Base-by-base conservation (phyloP, 139 green algal genomes). In the Klebsormidium nitens region DNA sequence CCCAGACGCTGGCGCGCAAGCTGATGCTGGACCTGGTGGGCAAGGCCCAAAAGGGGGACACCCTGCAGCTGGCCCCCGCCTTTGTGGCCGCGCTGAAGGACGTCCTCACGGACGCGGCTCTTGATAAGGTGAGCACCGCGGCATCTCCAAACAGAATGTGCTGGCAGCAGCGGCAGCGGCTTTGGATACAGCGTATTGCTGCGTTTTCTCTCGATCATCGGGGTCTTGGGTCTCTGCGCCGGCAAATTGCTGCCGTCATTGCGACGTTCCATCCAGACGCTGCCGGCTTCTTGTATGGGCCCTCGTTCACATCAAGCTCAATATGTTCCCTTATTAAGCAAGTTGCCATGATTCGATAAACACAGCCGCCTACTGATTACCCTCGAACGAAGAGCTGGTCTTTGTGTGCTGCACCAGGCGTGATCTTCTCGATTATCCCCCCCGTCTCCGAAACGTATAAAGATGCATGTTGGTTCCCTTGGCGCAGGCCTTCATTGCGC, bases 1-100 rank as follows among this genome's bases (percentile, higher is more conserved):
- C 86, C 11, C 91, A 96, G 83, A 76, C 84, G 8, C 77, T 96
- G 64, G 75, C 68, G 31, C 85, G 80, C 42, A 87, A 87, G 56
- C 83, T 96, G 59, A 74, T 96, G 55, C 68, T 91, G 23, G 52
- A 69, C 50, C 85, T 96, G 47, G 19, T 79, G 36, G 46, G 29
- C 17, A n/a, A 48, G 29, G 26, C 48, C 17, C 44, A 67, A 14
- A 38, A 74, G 35, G 66, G 57, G n/a, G 38, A 75, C 28, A 46
- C 60, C 36, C 66, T 83, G 34, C 31, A 39, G 6, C 46, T 74
- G 38, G 38, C 36, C 17, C 32, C 55, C 31, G 67, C 58, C 14
- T 74, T 71, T 17, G 36, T 78, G 19, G n/a, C 74, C 23, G 72
- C 72, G 6, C 29, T 80, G 5, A 26, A 31, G 40, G 79, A 19